These are phyloP conservation scores for Sequoia sempervirens DNA, from an alignment of 75 land plant species.

Conservation along the genomic window DNA sequence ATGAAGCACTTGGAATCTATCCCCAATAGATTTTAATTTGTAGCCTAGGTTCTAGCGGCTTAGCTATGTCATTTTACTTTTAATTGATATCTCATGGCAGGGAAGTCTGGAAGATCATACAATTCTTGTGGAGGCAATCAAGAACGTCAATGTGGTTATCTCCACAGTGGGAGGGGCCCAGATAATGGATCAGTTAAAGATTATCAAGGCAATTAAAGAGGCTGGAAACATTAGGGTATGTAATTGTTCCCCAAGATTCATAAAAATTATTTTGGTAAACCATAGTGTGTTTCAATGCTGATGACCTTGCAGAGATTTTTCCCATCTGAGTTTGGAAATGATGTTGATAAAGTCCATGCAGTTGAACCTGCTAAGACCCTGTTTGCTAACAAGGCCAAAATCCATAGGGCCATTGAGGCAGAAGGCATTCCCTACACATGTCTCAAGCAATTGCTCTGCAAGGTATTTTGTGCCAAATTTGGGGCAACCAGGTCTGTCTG, in stretches of 20 bases:
- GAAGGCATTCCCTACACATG: slow-evolving; percentile 43
- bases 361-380: slow-evolving; percentile 11
- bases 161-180: slow-evolving; percentile 16
- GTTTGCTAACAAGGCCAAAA: slow-evolving; percentile 19
- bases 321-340: slow-evolving; percentile 59
- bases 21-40: too few relatives aligned
- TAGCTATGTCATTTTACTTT: neutral
- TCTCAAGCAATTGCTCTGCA: slow-evolving; percentile 20
- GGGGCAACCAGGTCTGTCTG: slow-evolving; percentile 13
- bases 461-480: slow-evolving; percentile 26
- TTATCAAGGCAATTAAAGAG: slow-evolving; percentile 39
- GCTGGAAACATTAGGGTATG: slow-evolving; percentile 36
- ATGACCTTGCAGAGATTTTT: slow-evolving; percentile 32
- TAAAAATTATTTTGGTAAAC: neutral
- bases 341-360: slow-evolving; percentile 20
- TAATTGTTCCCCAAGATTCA: neutral
- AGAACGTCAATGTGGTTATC: slow-evolving; percentile 40
- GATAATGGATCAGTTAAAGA: slow-evolving; percentile 24
- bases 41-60: too few relatives aligned
- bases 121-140: slow-evolving; percentile 29
- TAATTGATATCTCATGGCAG: slow-evolving; percentile 1
- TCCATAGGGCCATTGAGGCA: slow-evolving; percentile 31
- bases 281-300: neutral
- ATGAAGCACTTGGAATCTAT: too few relatives aligned
- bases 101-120: slow-evolving; percentile 28